A percentile compares a stretch with the other conserved stretches of the same genome.
These are phyloP conservation scores for Cercospora sp. DNA, from an alignment of 2,329 filamentous ascomycete genomes.

Conservation along the genomic window DNA sequence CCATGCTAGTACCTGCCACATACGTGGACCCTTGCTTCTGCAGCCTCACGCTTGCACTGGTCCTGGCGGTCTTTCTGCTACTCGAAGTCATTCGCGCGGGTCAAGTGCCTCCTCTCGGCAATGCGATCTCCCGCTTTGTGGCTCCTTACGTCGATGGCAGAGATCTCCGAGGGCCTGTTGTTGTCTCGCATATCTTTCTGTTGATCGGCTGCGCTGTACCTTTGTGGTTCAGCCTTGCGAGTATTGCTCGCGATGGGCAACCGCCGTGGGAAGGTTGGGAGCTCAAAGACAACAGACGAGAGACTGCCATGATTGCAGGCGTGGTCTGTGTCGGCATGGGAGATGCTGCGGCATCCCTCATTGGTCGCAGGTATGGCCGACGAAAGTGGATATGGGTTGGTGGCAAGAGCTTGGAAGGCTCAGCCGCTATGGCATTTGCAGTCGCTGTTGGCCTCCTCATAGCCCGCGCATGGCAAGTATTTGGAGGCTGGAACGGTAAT, in stretches of 20 bases:
- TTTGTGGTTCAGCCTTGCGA: conserved; percentile 82
- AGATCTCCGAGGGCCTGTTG: conserved; percentile 88
- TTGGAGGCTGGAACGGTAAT: conserved; percentile 67
- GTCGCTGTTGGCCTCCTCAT: conserved; percentile 73
- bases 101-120: conserved; percentile 85
- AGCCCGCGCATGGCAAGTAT: conserved; percentile 70
- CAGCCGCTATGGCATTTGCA: conserved; percentile 74
- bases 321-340: conserved; percentile 94
- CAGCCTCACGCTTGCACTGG: conserved; percentile 73
- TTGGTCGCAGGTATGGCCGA: conserved; percentile 81
- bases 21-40: conserved; percentile 85
- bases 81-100: conserved; percentile 87
- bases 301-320: conserved; percentile 87
- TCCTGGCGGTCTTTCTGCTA: conserved; percentile 81
- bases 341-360: conserved; percentile 86
- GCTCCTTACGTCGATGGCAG: conserved; percentile 92
- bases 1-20: conserved; percentile 85
- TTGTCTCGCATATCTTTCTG: conserved; percentile 94
- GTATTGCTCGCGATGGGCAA: conserved; percentile 59
- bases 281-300: conserved; percentile 56
- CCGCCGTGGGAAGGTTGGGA: conserved; percentile 72
- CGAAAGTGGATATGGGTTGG: conserved; percentile 96
- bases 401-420: conserved; percentile 90
- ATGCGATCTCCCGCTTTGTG: conserved; percentile 80
- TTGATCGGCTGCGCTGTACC: conserved; percentile 94